Conservation (phyloP, 2,329 filamentous ascomycete species). For the Exophiala oligosperma region DNA sequence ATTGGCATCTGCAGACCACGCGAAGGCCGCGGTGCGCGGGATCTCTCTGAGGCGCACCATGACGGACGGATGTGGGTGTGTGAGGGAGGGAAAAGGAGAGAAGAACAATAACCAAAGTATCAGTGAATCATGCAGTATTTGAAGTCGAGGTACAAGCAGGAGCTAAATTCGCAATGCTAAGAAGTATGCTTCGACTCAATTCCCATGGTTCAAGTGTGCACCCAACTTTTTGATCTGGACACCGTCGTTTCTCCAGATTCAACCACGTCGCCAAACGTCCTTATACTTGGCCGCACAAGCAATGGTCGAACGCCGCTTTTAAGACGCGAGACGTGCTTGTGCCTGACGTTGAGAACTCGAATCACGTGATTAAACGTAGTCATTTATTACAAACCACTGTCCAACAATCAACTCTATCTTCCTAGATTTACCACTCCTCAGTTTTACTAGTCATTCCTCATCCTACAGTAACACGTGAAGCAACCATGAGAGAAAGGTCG, state of each 20-base stretch:
- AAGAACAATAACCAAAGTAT: neutral
- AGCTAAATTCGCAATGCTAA: neutral
- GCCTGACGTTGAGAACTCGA: no score
- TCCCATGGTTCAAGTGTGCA: neutral
- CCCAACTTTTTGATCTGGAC: constrained; percentile 22
- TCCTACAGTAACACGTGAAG: no score
- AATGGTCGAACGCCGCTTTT: no score
- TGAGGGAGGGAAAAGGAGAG: constrained; percentile 8
- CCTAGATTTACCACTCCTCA: no score
- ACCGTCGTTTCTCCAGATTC: constrained; percentile 18
- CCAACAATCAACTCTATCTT: no score
- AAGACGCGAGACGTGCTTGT: no score
- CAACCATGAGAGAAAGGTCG: no score
- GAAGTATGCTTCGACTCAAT: constrained; percentile 10
- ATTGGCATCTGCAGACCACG: constrained; percentile 83
- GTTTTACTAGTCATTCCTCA: no score
- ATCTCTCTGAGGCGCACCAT: constrained; percentile 99
- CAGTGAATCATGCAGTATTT: constrained; percentile 17
- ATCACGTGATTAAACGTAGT: no score
- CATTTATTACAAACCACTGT: no score
- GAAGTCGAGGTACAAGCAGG: constrained; percentile 1
- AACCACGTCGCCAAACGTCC: constrained; percentile 3
- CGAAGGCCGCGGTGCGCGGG: constrained; percentile 92
- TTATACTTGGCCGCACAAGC: neutral
- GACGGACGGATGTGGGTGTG: constrained; percentile 33